phyloP scores from a whole-genome alignment of 805 yeast genomes.

The Hanseniaspora nectarophila region DNA sequence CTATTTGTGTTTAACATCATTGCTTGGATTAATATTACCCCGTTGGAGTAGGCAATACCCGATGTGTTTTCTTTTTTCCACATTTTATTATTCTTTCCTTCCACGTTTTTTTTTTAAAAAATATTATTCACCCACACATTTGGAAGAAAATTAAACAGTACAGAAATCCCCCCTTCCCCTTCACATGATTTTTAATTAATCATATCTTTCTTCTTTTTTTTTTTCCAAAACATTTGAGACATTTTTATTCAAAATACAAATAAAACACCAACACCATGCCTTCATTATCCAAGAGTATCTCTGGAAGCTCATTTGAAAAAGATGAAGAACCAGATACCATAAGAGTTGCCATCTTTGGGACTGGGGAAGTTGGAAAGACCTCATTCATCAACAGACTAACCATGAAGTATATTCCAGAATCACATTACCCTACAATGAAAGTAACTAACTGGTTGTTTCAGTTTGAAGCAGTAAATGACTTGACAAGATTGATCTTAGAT shows the following conservation, averaged over 20 bases:
- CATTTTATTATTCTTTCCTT: no score
- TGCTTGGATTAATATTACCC: no score
- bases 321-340: slow-evolving; percentile 26
- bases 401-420: slow-evolving; percentile 44
- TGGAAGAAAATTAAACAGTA: no score
- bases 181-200: no score
- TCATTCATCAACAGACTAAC: slow-evolving; percentile 41
- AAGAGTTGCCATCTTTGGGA: slow-evolving; percentile 51
- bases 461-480: slow-evolving; percentile 33
- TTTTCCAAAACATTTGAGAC: no score
- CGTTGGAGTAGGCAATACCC: no score
- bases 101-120: no score
- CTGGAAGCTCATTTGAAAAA: neutral
- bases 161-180: neutral
- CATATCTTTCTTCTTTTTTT: no score
- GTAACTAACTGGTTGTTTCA: slow-evolving; percentile 49
- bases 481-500: slow-evolving; percentile 37
- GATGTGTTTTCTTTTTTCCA: no score
- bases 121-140: no score
- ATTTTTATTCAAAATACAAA: neutral
- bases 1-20: no score
- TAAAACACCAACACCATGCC: neutral
- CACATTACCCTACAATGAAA: slow-evolving; percentile 61
- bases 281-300: neutral
- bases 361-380: slow-evolving; percentile 48